Base-by-base conservation (phyloP, 208 protist species). In the Leptomonas seymouri region DNA sequence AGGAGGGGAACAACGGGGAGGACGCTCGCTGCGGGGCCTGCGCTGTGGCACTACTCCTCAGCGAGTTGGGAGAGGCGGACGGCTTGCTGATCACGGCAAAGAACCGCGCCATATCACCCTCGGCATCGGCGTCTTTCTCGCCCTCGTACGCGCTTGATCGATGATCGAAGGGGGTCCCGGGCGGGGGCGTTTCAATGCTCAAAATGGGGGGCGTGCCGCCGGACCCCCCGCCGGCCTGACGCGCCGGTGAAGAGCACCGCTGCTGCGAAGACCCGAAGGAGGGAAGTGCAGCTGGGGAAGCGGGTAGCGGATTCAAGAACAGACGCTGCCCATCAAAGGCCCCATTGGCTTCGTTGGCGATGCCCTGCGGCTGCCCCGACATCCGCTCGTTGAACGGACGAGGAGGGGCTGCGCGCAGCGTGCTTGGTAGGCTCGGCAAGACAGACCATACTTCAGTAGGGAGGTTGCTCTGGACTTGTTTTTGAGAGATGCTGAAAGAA, bases 401-500 rank as follows among this genome's bases (percentile, higher is more conserved):
- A 20, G 54, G 31, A 16, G 60, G 7, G 1, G 44, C 5, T 6
- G 28, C 12, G 0, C 30, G 60, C 46, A 65, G 31, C 44, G 46
- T 0, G 4, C 30, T 20, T 6, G 60, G 60, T 7, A 65, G 60
- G 21, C 23, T 28, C 3, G 60, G 46, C 31, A 65, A 20, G 30
- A 55, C 30, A 21, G 30, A 30, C 60, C 46, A 65, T 30, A 55
- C 30, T n/a, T 65, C 23, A 28, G 27, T 8, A 18, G 60, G 60
- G 1, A 65, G 31, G 46, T 28, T 39, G 18, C 42, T 36, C 58
- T 0, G 28, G 30, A 45, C 12, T 18, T 28, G 21, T 28, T 39
- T 9, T 39, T 3, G 7, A 39, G 34, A 39, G 34, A 9, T 12
- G 34, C 34, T 39, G 34, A 39, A 3, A 39, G 34, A 39, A 9